Evolutionary conservation across 371 early-diverging fungal genomes (phyloP).

Genomic region (Actinomortierella wolfii): DNA sequence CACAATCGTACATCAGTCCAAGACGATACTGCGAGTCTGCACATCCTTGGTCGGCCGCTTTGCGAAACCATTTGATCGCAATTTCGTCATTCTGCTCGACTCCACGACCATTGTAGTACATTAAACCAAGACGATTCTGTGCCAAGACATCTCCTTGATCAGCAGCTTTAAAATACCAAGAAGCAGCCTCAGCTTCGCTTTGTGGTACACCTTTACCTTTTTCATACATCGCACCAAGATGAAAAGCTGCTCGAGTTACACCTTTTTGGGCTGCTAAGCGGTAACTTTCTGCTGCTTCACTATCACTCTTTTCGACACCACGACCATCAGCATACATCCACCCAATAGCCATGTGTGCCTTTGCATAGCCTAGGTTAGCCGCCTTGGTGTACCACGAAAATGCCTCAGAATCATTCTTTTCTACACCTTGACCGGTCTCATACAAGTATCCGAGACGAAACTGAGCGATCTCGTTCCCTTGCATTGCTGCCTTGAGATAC

Average conservation of each 20-base stretch:
- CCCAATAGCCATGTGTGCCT: slow-evolving; percentile 86
- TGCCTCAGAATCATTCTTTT: slow-evolving; percentile 57
- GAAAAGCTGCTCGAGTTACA: slow-evolving; percentile 51
- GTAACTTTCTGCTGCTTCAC: slow-evolving; percentile 59
- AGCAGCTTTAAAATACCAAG: slow-evolving; percentile 74
- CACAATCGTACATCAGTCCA: slow-evolving; percentile 67
- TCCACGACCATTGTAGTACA: too few relatives aligned
- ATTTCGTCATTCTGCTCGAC: slow-evolving; percentile 8
- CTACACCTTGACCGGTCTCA: slow-evolving; percentile 79
- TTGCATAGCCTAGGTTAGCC: slow-evolving; percentile 77
- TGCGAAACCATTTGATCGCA: slow-evolving; percentile 71
- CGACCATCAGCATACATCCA: slow-evolving; percentile 84
- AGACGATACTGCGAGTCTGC: too few relatives aligned
- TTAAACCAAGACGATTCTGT: too few relatives aligned
- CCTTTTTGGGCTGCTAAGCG: slow-evolving; percentile 51
- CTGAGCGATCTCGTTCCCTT: slow-evolving; percentile 82
- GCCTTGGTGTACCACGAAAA: slow-evolving; percentile 81
- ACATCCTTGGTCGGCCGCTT: slow-evolving; percentile 53
- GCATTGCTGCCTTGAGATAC: slow-evolving; percentile 65
- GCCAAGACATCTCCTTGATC: slow-evolving; percentile 59
- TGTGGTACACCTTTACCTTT: slow-evolving; percentile 66
- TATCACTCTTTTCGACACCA: slow-evolving; percentile 60
- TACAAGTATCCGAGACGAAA: slow-evolving; percentile 76
- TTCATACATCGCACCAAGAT: slow-evolving; percentile 84
- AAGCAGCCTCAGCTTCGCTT: too few relatives aligned